These are phyloP conservation scores for Alternaria rosae DNA, from an alignment of 2,329 filamentous ascomycete species.

Conservation along the genomic window DNA sequence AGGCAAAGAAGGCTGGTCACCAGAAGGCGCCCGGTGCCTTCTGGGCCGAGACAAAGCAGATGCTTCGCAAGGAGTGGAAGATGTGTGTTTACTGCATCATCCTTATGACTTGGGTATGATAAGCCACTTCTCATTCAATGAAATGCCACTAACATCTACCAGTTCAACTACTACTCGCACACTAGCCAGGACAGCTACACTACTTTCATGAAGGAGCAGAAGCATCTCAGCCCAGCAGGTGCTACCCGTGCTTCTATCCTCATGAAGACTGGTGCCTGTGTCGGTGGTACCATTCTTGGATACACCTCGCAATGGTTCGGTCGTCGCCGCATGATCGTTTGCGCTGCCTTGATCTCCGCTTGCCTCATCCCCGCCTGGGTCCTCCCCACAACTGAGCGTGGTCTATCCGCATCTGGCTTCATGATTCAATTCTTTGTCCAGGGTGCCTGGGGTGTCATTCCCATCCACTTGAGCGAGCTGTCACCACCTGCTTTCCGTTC, in stretches of 20 bases:
- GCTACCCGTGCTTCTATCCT: conserved; percentile 79
- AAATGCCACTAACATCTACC: conserved; percentile 43
- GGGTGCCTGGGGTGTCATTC: conserved; percentile 56
- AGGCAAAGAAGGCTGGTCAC: conserved; percentile 69
- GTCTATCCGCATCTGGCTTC: conserved; percentile 70
- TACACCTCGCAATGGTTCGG: conserved; percentile 79
- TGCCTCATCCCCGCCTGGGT: conserved; percentile 75
- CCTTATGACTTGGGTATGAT: conserved; percentile 72
- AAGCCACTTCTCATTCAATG: background rate
- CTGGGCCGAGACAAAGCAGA: conserved; percentile 72
- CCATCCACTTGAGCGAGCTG: conserved; percentile 76
- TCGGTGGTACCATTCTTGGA: conserved; percentile 76
- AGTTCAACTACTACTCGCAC: conserved; percentile 71
- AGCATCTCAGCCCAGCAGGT: conserved; percentile 69
- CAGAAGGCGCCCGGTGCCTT: conserved; percentile 62
- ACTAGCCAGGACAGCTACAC: conserved; percentile 83
- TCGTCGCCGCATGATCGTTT: conserved; percentile 72
- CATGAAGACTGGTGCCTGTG: conserved; percentile 79
- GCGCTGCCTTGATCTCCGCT: conserved; percentile 66
- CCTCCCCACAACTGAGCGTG: conserved; percentile 65
- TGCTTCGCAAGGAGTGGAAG: conserved; percentile 75
- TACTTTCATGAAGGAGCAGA: conserved; percentile 78
- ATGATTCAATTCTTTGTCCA: conserved; percentile 67
- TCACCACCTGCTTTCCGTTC: conserved; percentile 74
- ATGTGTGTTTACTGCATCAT: conserved; percentile 80